Evolutionary conservation across 2,329 filamentous ascomycete genomes (phyloP).

Genomic region (Hypoxylon sp.): DNA sequence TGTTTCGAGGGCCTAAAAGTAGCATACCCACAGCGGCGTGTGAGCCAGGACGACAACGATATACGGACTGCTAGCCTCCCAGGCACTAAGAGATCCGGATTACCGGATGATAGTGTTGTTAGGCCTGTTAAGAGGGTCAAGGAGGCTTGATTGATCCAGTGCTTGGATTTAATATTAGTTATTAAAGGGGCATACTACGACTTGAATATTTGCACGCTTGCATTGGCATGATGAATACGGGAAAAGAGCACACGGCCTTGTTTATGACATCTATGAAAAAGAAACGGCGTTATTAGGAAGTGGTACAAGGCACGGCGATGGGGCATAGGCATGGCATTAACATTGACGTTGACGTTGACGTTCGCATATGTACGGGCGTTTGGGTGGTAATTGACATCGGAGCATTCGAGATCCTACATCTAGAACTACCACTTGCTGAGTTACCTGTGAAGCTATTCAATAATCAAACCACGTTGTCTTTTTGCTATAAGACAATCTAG

Average conservation of each 20-base stretch:
- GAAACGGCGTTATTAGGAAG: slow-evolving; percentile 4
- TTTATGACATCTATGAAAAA: not conserved
- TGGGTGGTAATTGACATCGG: not conserved
- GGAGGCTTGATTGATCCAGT: slow-evolving; percentile 56
- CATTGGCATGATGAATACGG: not conserved
- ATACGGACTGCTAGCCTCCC: slow-evolving; percentile 91
- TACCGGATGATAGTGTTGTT: slow-evolving; percentile 84
- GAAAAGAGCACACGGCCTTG: not conserved
- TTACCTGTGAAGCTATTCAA: not conserved
- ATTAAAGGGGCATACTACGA: not conserved
- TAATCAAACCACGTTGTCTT: not conserved
- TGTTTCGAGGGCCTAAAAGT: slow-evolving; percentile 92
- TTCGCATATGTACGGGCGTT: slow-evolving; percentile 7
- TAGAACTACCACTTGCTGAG: not conserved
- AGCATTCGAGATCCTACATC: not conserved
- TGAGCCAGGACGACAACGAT: slow-evolving; percentile 96
- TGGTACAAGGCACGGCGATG: slow-evolving; percentile 1
- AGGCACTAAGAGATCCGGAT: slow-evolving; percentile 88
- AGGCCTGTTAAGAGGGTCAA: slow-evolving; percentile 74
- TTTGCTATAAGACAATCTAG: not conserved
- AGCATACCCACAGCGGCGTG: slow-evolving; percentile 90
- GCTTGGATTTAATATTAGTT: not conserved
- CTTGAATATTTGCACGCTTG: not conserved
- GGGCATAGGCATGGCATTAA: slow-evolving; percentile 8
- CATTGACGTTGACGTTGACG: slow-evolving; percentile 7